Evolutionary conservation across 1,139 yeast genomes (phyloP), one percentile per base, ranked within the genome.

Genomic region (Blastobotrys raffinosifermentans): DNA sequence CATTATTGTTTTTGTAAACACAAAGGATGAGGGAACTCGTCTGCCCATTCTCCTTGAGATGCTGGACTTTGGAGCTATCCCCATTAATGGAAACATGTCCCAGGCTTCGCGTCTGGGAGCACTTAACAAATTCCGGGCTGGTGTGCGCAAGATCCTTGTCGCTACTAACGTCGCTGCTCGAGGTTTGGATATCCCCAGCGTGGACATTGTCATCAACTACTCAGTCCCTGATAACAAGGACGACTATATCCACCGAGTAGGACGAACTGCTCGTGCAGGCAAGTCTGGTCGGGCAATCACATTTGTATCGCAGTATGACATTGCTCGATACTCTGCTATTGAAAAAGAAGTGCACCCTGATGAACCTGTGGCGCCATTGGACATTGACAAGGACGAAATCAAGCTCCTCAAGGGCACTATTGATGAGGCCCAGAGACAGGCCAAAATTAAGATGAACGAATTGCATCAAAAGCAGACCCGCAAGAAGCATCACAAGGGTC

Each of bases 151-250:
- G 44, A 87, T 93, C 40, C 67, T 91, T 36, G 87, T 91, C 5
- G 98, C 98, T 8, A 91, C 98, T 0, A 97, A 91, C 64, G 98
- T 91, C 31, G 98, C 97, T 8, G 96, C 98, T 2, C 77, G 98
- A 66, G 98, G 98, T 42, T 73, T 91, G 48, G 98, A 91, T 72
- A 91, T 91, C 45, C 98, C 98, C 4, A 72, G 82, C 18, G 98
- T 91, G 29, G 98, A 91, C 60, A 71, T 85, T 38, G 98, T 91
- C 34, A 72, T 91, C 44, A 91, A 91, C 61, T 91, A 86, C 57
- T 96, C 89, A 57, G 87, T 91, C 21, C 99, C 98, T 10, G 91
- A 94, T 8, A 97, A 93, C 55, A 87, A 97, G n/a, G 93, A 93
- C 57, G 94, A 96, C 1, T 91, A 93, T 53, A 89, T 93, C 49